Base-by-base conservation (phyloP, 108 stramenopile species). In the Parietichytrium sp. region DNA sequence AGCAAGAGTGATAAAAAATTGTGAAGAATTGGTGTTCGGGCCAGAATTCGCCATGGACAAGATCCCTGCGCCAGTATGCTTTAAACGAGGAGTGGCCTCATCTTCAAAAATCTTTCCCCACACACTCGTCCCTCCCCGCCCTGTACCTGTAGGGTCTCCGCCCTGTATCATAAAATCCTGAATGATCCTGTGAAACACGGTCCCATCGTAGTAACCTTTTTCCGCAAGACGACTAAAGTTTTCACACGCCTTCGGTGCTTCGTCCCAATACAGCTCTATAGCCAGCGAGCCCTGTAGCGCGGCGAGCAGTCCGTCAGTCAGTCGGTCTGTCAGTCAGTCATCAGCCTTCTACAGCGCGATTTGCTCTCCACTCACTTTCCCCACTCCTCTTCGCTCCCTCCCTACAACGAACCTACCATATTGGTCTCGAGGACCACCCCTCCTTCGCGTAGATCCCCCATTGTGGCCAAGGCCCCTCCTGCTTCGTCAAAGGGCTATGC, bases 1-100 rank as follows among this genome's bases (percentile, higher is more conserved):
- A 3, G 81, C 84, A 6, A 87, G 82, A 6, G 86, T 87, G 31
- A 96, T 90, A 82, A 93, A 96, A 80, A 96, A 96, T 81, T 96
- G 95, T 54, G 88, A 88, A 7, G 93, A 92, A 72, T 96, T 96
- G n/a, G 95, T 93, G 83, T 96, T 80, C 25, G 84, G 83, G 6
- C 95, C 95, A 29, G 89, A 86, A 83, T 96, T 96, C 31, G 95
- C 95, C 86, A 84, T 80, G 31, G 38, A 36, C 18, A 85, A 36
- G 52, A 85, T 81, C 4, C 85, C 85, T 16, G 83, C 87, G 3
- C 87, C 87, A 4, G 84, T 84, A 29, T 87, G 87, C 55, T 55
- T 82, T 4, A 87, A 42, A 15, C 81, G 51, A 6, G 77, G 84
- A 16, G 80, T 55, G 12, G 85, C 54, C 61, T 87, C 87, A 42